A percentile compares a stretch with the other conserved stretches of the same genome.
Evolutionary conservation across 208 protist genomes (phyloP).

Genomic region (Leptomonas pyrrhocoris): DNA sequence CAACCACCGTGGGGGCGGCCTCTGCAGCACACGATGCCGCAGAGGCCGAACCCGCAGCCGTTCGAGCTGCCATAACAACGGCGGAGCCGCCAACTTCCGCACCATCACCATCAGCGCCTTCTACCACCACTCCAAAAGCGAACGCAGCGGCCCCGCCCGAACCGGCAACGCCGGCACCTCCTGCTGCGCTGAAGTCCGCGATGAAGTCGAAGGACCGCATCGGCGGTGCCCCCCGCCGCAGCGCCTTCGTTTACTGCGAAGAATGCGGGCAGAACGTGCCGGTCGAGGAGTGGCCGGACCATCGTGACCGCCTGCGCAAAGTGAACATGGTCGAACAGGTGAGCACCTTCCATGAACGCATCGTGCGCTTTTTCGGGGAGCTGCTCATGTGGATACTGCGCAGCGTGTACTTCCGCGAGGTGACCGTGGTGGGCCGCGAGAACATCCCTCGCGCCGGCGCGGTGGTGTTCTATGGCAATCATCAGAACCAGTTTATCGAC

Average conservation of each 20-base stretch:
- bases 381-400: slow-evolving; percentile 88
- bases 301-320: slow-evolving; percentile 71
- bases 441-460: slow-evolving; percentile 90
- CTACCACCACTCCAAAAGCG: not conserved
- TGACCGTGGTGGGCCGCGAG: slow-evolving; percentile 86
- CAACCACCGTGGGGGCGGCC: not conserved
- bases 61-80: not conserved
- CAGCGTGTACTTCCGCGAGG: slow-evolving; percentile 93
- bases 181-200: slow-evolving; percentile 18
- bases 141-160: not conserved
- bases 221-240: slow-evolving; percentile 24
- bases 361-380: slow-evolving; percentile 67
- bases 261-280: slow-evolving; percentile 71
- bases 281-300: slow-evolving; percentile 73
- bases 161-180: not conserved
- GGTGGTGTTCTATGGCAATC: slow-evolving; percentile 94
- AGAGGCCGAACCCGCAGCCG: not conserved
- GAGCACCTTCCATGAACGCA: slow-evolving; percentile 48
- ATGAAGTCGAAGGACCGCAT: slow-evolving; percentile 59
- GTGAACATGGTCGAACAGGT: slow-evolving; percentile 61
- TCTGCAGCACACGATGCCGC: not conserved
- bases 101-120: not conserved
- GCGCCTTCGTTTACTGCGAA: slow-evolving; percentile 56
- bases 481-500: slow-evolving; percentile 94
- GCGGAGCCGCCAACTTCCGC: not conserved